Conservation (phyloP, 2,329 filamentous ascomycete genomes). For the Aspergillus awamori region DNA sequence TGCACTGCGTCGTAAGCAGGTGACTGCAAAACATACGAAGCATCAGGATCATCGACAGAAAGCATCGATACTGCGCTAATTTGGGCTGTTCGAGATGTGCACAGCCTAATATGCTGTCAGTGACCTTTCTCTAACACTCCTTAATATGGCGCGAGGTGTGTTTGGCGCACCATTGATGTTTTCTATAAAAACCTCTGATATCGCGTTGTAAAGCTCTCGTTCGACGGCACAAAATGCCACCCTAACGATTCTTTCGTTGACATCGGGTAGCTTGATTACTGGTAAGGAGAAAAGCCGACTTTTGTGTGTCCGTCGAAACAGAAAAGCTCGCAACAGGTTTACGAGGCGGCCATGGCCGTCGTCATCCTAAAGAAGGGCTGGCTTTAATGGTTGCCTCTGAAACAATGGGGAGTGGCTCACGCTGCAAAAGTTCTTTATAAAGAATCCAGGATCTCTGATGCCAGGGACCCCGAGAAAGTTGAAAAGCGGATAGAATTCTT, state of each 20-base stretch:
- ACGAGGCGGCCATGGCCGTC: constrained; percentile 27
- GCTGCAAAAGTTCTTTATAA: constrained; percentile 30
- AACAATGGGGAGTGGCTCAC: constrained; percentile 13
- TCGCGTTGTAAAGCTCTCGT: constrained; percentile 56
- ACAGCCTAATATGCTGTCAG: constrained; percentile 35
- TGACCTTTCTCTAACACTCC: constrained; percentile 7
- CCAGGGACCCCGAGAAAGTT: constrained; percentile 39
- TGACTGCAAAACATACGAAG: constrained; percentile 57
- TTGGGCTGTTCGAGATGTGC: constrained; percentile 11
- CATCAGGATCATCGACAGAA: constrained; percentile 52
- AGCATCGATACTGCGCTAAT: constrained; percentile 39
- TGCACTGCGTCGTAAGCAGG: constrained; percentile 51
- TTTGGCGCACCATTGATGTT: constrained; percentile 26
- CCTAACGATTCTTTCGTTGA: constrained; percentile 46
- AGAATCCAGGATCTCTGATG: constrained; percentile 27
- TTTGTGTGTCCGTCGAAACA: constrained; percentile 59
- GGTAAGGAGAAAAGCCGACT: constrained; percentile 57
- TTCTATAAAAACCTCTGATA: constrained; percentile 47
- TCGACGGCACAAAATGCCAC: constrained; percentile 58
- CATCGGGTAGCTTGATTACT: constrained; percentile 57
- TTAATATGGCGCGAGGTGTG: background rate
- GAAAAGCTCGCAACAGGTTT: constrained; percentile 43
- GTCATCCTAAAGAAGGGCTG: constrained; percentile 8
- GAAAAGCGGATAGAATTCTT: constrained; percentile 46
- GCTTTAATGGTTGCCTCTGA: background rate